phyloP scores from a whole-genome alignment of 495 filamentous ascomycete genomes.

The Neurospora sp. region DNA sequence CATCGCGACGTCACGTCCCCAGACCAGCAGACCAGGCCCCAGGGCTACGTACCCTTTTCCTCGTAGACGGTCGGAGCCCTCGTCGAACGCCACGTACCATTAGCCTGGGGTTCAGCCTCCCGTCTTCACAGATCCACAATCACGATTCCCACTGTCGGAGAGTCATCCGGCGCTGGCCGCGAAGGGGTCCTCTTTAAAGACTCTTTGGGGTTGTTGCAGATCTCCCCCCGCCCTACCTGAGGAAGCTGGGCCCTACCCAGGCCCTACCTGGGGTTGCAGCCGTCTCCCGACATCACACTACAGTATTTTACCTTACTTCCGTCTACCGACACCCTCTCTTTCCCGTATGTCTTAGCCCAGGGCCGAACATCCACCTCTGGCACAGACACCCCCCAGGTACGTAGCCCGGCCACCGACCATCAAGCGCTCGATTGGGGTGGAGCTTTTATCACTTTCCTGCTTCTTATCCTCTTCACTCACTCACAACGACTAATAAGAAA shows the following conservation, averaged over 20 bases:
- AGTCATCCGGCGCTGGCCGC: conserved; percentile 13
- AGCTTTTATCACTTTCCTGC: conserved; percentile 7
- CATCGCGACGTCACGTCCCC: background rate
- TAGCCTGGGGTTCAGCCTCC: conserved; percentile 8
- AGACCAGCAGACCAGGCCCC: background rate
- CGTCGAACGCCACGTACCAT: conserved; percentile 1
- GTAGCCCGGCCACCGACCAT: conserved; percentile 11
- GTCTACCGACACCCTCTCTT: conserved; percentile 4
- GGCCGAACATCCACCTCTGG: conserved; percentile 1
- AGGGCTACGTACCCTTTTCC: background rate
- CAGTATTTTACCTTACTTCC: background rate
- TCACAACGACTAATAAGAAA: conserved; percentile 11
- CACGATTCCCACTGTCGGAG: conserved; percentile 10
- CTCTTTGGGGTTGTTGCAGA: conserved; percentile 16
- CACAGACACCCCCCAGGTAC: conserved; percentile 11
- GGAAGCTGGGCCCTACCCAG: background rate
- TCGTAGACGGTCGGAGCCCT: background rate
- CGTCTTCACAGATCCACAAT: conserved; percentile 12
- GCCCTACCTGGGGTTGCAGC: background rate
- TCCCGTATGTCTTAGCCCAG: conserved; percentile 16
- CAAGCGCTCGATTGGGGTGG: conserved; percentile 14
- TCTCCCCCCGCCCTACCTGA: conserved; percentile 12
- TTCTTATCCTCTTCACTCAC: conserved; percentile 8
- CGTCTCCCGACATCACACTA: background rate
- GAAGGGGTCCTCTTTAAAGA: conserved; percentile 9